phyloP scores from a whole-genome alignment of 2,329 filamentous ascomycete genomes.

The Hymenoscyphus occultus region DNA sequence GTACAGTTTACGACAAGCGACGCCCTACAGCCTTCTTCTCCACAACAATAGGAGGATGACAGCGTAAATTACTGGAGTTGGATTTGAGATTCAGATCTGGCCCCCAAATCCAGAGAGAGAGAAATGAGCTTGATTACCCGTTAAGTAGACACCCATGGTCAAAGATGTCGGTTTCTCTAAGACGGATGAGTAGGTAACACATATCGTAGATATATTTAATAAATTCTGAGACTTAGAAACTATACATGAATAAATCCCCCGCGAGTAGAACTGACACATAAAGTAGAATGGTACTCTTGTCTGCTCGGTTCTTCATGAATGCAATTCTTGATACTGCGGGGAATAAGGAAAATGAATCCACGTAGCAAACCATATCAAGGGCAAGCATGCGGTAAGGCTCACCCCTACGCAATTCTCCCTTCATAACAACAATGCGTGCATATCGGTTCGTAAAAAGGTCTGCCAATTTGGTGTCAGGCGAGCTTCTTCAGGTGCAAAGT shows the following conservation, averaged over 20 bases:
- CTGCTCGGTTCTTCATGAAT: background rate
- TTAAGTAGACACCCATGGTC: background rate
- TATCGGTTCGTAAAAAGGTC: background rate
- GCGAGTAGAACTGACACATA: background rate
- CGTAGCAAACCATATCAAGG: background rate
- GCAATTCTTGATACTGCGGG: background rate
- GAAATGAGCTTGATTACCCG: background rate
- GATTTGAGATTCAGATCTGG: background rate
- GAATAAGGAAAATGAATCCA: background rate
- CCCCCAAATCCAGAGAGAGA: background rate
- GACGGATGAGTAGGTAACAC: background rate
- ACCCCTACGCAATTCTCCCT: background rate
- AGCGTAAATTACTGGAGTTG: background rate
- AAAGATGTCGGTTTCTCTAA: background rate
- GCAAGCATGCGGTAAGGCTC: background rate
- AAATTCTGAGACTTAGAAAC: background rate
- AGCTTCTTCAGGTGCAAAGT: background rate
- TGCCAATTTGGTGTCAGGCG: background rate
- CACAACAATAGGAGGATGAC: background rate
- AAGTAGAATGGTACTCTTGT: background rate
- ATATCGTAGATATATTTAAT: background rate
- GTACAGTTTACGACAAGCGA: background rate
- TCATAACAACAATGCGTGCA: background rate
- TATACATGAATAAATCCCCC: background rate
- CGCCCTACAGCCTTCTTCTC: background rate